These are phyloP conservation scores for Acanthamoeba castellanii DNA, from an alignment of 208 protist genomes.

Conservation along the genomic window DNA sequence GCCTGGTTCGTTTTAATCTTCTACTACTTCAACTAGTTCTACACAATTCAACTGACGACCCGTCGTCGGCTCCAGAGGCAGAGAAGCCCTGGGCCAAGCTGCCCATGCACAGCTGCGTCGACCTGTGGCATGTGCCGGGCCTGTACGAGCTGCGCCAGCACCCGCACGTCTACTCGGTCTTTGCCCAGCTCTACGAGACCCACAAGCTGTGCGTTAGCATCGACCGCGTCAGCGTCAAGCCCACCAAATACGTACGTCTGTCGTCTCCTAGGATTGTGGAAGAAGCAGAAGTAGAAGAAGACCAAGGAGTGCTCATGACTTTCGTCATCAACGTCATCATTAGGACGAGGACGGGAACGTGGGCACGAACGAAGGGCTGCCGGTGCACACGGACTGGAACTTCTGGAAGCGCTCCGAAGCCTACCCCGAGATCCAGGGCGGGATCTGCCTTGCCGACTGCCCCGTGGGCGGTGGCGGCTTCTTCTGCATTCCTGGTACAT, in stretches of 20 bases:
- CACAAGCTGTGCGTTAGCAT: conserved; percentile 5
- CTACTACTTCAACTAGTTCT: neutral
- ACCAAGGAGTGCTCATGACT: neutral
- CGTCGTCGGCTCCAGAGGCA: neutral
- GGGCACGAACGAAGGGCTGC: neutral
- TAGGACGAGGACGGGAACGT: neutral
- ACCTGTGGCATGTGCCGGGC: neutral
- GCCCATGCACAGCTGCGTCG: neutral
- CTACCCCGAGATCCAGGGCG: neutral
- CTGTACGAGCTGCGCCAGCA: neutral
- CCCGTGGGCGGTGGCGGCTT: conserved; percentile 28
- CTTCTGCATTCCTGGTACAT: neutral
- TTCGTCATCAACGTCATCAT: too few species aligned
- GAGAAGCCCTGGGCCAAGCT: neutral
- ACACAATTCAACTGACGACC: neutral
- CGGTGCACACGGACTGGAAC: neutral
- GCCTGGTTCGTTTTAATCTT: neutral
- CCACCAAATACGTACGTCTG: neutral
- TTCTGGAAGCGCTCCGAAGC: neutral
- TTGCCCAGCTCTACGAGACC: neutral
- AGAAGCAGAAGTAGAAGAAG: too few species aligned
- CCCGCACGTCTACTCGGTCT: conserved; percentile 12
- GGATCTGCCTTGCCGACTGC: neutral
- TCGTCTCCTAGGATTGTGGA: neutral
- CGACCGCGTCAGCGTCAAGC: neutral